phyloP scores from a whole-genome alignment of 805 yeast species.

The Kodamaea hsintzibuensis region DNA sequence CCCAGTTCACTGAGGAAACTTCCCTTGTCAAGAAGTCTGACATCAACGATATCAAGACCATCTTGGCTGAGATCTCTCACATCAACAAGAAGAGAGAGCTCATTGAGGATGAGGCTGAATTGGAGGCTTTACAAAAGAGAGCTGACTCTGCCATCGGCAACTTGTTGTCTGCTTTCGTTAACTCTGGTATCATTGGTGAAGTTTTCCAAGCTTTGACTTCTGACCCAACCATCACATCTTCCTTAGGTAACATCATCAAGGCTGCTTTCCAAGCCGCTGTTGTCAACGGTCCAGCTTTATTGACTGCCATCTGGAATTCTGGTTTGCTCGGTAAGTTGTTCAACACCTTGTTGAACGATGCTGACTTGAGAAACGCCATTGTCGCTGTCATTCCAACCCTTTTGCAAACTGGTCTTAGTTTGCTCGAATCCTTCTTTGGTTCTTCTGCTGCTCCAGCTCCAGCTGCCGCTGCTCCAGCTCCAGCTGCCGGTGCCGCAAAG shows the following conservation, averaged over 20 bases:
- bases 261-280: conserved; percentile 33
- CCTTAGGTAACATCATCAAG: conserved; percentile 29
- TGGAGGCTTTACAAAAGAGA: conserved; percentile 30
- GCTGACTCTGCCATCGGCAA: conserved; percentile 36
- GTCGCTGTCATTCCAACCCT: conserved; percentile 34
- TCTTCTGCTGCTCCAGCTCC: conserved; percentile 16
- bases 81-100: conserved; percentile 39
- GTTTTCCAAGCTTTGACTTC: conserved; percentile 37
- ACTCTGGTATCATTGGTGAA: conserved; percentile 40
- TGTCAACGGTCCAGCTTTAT: conserved; percentile 42
- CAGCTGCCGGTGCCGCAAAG: conserved; percentile 11
- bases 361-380: conserved; percentile 34
- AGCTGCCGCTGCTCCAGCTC: conserved; percentile 16
- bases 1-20: conserved; percentile 21
- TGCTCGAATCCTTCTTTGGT: conserved; percentile 19
- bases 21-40: conserved; percentile 38
- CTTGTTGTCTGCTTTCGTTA: conserved; percentile 36
- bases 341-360: conserved; percentile 31
- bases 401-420: conserved; percentile 32
- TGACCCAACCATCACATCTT: conserved; percentile 27
- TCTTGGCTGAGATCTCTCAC: conserved; percentile 34
- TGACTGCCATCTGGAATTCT: conserved; percentile 42
- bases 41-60: conserved; percentile 31
- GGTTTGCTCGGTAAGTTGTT: conserved; percentile 38
- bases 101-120: conserved; percentile 28